phyloP scores from a whole-genome alignment of 805 yeast genomes.

The Wickerhamomyces sydowiorum region DNA sequence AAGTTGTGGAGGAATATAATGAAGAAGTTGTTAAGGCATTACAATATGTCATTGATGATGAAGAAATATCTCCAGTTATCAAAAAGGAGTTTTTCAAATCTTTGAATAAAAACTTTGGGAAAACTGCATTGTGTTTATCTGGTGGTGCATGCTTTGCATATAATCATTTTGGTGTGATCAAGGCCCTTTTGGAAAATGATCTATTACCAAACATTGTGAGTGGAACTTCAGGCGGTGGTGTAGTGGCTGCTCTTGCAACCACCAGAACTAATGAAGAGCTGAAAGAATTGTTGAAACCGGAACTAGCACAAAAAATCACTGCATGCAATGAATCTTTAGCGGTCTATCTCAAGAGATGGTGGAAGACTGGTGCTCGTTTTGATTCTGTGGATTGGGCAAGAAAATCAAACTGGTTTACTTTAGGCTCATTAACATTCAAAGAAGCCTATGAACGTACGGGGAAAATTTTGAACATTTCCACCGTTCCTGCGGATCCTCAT shows the following conservation, averaged over 20 bases:
- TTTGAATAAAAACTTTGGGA: constrained; percentile 61
- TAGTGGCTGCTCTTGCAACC: constrained; percentile 67
- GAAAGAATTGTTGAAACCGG: constrained; percentile 44
- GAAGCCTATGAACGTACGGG: constrained; percentile 71
- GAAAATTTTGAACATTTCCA: constrained; percentile 61
- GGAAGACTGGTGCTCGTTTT: constrained; percentile 74
- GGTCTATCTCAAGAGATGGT: constrained; percentile 58
- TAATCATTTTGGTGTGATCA: constrained; percentile 71
- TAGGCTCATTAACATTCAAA: constrained; percentile 65
- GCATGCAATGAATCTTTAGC: constrained; percentile 63
- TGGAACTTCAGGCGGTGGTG: constrained; percentile 81
- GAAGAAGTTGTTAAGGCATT: constrained; percentile 45
- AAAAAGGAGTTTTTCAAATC: constrained; percentile 52
- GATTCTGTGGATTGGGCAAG: constrained; percentile 73
- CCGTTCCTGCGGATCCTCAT: constrained; percentile 78
- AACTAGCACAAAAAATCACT: constrained; percentile 55
- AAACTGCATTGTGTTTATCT: constrained; percentile 62
- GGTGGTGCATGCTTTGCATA: constrained; percentile 82
- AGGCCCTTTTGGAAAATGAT: constrained; percentile 63
- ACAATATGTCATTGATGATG: constrained; percentile 34
- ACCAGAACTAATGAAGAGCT: constrained; percentile 68
- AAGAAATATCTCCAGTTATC: constrained; percentile 28
- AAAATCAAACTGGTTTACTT: constrained; percentile 62
- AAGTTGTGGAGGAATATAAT: constrained; percentile 49
- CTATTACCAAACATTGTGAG: constrained; percentile 62